Base-by-base conservation (phyloP, 768 basidiomycete genomes). In the Chalciporus sphaerocephalus region DNA sequence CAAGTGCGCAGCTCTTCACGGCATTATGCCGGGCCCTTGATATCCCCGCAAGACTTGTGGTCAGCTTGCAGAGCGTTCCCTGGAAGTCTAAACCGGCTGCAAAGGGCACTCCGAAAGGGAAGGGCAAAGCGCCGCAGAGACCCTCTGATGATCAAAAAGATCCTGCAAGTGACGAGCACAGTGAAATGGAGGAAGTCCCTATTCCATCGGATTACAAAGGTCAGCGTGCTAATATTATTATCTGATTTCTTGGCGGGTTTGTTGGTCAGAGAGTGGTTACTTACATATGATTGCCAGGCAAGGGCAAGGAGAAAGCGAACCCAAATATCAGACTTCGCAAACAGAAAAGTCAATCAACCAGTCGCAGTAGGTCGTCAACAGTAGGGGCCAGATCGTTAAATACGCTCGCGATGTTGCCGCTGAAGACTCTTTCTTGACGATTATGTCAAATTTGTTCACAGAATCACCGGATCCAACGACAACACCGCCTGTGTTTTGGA, bases 401-500 rank as follows among this genome's bases (percentile, higher is more conserved):
- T 62, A 53, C 18, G 61, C 59, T 24, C 15, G 38, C 34, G 18
- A 22, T 11, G 28, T 45, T 37, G 36, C 48, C 27, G 18, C 24
- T 40, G 50, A 46, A 46, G 33, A 20, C 39, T 30, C 57, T 60
- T n/a, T 38, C 30, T 55, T 47, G 55, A 50, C 46, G 52, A 47
- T 55, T 55, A 49, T 59, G 59, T 57, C 52, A 62, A 51, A 28
- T 33, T 7, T 35, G 9, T 51, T 40, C 17, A 8, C 48, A 65
- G 65, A 53, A 41, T 50, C 60, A 2, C 52, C 44, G 23, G 78
- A 87, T 65, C 85, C 84, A 40, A 70, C 67, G 28, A 73, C 52
- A 42, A 82, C 81, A 9, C 84, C 92, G 3, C 94, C 95, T 1
- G 85, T 93, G 4, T 91, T 93, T 65, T 99, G 96, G 96, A 90